These are phyloP conservation scores for Neurospora intermedia DNA, from an alignment of 495 filamentous ascomycete species.

Conservation along the genomic window DNA sequence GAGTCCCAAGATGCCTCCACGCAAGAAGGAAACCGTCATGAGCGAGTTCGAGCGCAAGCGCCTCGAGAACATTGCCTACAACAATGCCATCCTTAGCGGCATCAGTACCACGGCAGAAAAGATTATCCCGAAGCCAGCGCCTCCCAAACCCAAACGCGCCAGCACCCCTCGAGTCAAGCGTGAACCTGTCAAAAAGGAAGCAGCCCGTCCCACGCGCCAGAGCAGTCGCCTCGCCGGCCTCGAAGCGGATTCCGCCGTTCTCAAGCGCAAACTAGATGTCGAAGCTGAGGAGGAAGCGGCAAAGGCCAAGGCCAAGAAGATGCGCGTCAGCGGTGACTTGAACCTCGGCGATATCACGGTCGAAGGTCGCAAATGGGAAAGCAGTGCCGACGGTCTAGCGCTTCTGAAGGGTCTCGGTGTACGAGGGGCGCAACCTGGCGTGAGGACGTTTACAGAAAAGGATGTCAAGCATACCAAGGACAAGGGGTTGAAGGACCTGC, in stretches of 20 bases:
- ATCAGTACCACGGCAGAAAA: slow-evolving; percentile 23
- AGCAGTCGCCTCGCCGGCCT: slow-evolving; percentile 42
- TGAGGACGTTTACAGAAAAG: slow-evolving; percentile 66
- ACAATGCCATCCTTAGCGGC: slow-evolving; percentile 41
- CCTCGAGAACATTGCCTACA: slow-evolving; percentile 44
- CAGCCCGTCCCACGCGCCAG: slow-evolving; percentile 30
- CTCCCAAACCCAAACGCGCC: slow-evolving; percentile 17
- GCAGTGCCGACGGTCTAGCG: slow-evolving; percentile 30
- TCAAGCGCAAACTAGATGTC: slow-evolving; percentile 73
- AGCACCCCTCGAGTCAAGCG: slow-evolving; percentile 16
- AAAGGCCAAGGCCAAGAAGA: slow-evolving; percentile 56
- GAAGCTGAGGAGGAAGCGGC: slow-evolving; percentile 51
- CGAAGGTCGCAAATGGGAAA: slow-evolving; percentile 54
- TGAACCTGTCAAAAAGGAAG: slow-evolving; percentile 22
- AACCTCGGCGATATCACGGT: slow-evolving; percentile 70
- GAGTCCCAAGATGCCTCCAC: slow-evolving; percentile 10
- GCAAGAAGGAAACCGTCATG: slow-evolving; percentile 24
- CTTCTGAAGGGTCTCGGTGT: slow-evolving; percentile 32
- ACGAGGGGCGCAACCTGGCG: slow-evolving; percentile 64
- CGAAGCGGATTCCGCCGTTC: slow-evolving; percentile 52
- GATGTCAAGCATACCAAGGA: slow-evolving; percentile 76
- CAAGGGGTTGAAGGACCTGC: slow-evolving; percentile 60
- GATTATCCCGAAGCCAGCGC: slow-evolving; percentile 20
- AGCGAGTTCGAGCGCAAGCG: slow-evolving; percentile 45
- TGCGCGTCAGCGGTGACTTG: slow-evolving; percentile 60